Evolutionary conservation across 192 early-diverging fungal genomes (phyloP).

Genomic region (Jimgerdemannia lactiflua): DNA sequence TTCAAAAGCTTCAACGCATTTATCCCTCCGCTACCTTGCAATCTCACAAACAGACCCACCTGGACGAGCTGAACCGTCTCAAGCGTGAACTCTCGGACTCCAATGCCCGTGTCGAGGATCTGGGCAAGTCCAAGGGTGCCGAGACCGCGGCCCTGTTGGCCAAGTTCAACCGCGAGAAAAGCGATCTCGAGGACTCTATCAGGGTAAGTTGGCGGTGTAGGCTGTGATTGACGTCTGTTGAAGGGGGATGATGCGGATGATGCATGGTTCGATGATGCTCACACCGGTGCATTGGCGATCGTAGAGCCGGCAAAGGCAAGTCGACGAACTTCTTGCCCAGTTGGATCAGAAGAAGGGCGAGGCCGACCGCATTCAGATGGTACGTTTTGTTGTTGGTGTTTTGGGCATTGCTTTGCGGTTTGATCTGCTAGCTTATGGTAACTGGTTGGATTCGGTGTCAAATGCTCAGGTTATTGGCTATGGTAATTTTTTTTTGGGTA

Average conservation of each 20-base stretch:
- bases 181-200: conserved; percentile 66
- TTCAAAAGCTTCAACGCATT: not conserved
- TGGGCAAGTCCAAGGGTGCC: conserved; percentile 74
- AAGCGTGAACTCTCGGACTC: conserved; percentile 78
- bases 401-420: not conserved
- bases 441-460: no score
- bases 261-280: not conserved
- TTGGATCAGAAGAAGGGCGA: conserved; percentile 32
- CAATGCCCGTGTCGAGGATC: conserved; percentile 70
- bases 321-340: conserved; percentile 38
- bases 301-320: conserved; percentile 36
- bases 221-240: conserved; percentile 16
- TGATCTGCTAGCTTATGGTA: not conserved
- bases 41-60: conserved; percentile 52
- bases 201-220: conserved; percentile 38
- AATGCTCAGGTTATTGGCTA: no score
- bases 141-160: conserved; percentile 81
- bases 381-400: not conserved
- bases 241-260: not conserved
- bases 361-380: conserved; percentile 28
- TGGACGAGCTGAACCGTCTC: conserved; percentile 79
- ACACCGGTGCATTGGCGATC: not conserved
- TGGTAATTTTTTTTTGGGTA: no score
- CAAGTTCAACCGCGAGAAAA: conserved; percentile 82
- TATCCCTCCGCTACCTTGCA: not conserved